A percentile compares a stretch with the other conserved stretches of the same genome.
These are phyloP conservation scores for Geotrichum fermentans DNA, from an alignment of 1,139 yeast genomes.

Conservation along the genomic window DNA sequence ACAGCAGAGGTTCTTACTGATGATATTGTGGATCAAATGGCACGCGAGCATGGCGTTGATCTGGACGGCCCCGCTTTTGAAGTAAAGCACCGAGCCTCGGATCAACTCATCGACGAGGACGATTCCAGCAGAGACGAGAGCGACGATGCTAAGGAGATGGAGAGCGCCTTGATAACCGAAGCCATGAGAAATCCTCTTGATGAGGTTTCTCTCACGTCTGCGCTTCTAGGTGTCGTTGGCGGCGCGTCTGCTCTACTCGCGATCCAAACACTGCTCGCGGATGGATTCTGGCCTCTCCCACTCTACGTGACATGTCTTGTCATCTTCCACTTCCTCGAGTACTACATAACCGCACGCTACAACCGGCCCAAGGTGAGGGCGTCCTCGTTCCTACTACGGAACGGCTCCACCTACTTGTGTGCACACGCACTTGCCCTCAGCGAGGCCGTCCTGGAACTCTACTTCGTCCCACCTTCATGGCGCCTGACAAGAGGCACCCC, in stretches of 20 bases:
- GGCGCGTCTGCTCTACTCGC: conserved; percentile 12
- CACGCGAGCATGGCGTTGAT: conserved; percentile 9
- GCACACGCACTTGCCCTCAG: conserved; percentile 56
- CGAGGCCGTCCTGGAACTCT: conserved; percentile 40
- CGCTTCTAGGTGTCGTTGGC: conserved; percentile 18
- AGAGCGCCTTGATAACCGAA: neutral
- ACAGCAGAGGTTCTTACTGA: conserved; percentile 1
- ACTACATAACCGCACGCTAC: conserved; percentile 66
- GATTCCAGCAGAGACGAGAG: neutral
- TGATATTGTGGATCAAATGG: conserved; percentile 1
- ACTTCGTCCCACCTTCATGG: conserved; percentile 36
- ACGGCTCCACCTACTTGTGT: conserved; percentile 57
- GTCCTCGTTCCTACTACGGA: conserved; percentile 73
- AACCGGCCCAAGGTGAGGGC: conserved; percentile 62
- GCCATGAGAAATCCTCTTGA: conserved; percentile 14
- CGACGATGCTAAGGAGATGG: neutral
- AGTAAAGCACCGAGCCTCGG: neutral
- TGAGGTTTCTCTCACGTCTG: conserved; percentile 21
- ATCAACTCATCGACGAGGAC: too few relatives aligned
- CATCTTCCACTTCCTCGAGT: conserved; percentile 76
- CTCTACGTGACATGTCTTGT: conserved; percentile 52
- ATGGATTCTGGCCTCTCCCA: conserved; percentile 34
- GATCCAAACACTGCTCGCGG: neutral
- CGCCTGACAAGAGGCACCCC: neutral
- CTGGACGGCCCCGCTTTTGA: neutral